A percentile compares a stretch with the other conserved stretches of the same genome.
phyloP scores from a whole-genome alignment of 495 filamentous ascomycete genomes.

The Aspergillus ostianus region DNA sequence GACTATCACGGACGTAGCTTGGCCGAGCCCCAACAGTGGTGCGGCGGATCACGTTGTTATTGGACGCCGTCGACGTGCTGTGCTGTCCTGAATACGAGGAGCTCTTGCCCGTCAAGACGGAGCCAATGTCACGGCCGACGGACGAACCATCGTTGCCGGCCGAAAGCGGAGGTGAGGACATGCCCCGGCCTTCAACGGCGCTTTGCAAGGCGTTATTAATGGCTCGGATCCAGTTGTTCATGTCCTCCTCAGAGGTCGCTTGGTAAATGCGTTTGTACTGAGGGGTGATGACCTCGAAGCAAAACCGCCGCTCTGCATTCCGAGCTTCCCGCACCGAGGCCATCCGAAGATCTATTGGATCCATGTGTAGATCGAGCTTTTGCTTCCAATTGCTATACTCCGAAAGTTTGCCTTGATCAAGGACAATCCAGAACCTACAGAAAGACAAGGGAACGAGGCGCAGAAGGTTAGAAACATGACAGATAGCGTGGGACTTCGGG shows the following conservation, averaged over 20 bases:
- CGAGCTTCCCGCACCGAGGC: constrained; percentile 94
- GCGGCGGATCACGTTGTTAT: constrained; percentile 65
- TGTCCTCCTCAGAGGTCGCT: constrained; percentile 95
- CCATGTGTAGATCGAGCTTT: constrained; percentile 93
- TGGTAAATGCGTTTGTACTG: constrained; percentile 97
- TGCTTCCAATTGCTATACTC: constrained; percentile 99
- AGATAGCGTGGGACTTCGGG: background rate
- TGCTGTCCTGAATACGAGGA: constrained; percentile 65
- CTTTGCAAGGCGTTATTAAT: constrained; percentile 98
- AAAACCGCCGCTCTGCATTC: constrained; percentile 92
- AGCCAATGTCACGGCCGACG: constrained; percentile 78
- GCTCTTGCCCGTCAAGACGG: constrained; percentile 91
- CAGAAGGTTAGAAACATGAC: constrained; percentile 16
- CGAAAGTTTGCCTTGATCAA: constrained; percentile 92
- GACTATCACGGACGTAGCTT: constrained; percentile 65
- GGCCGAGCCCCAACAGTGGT: constrained; percentile 90
- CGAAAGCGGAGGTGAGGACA: constrained; percentile 41
- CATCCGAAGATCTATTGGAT: constrained; percentile 95
- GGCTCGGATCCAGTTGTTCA: constrained; percentile 93
- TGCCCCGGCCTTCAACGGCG: constrained; percentile 80
- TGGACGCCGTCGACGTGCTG: constrained; percentile 50
- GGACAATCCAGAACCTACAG: constrained; percentile 91
- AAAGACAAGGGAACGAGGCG: constrained; percentile 7
- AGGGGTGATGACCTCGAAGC: constrained; percentile 97
- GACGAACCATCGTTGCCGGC: constrained; percentile 51